These are phyloP conservation scores for Rutstroemia sp. DNA, from an alignment of 2,329 filamentous ascomycete genomes.

Conservation along the genomic window DNA sequence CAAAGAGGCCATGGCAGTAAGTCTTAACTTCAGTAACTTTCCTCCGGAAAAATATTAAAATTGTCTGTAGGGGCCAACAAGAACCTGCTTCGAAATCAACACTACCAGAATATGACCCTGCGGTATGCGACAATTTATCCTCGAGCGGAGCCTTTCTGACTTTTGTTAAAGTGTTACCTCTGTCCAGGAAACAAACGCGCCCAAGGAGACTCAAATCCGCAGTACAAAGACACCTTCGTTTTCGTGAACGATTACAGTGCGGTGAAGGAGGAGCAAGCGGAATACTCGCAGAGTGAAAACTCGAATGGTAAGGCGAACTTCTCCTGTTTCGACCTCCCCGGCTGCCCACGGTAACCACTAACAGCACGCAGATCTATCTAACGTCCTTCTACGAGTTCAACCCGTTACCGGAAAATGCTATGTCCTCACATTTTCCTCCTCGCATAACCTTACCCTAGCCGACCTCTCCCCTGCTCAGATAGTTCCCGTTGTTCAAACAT, in stretches of 20 bases:
- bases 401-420: conserved; percentile 93
- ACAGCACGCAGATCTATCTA: conserved; percentile 52
- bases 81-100: conserved; percentile 61
- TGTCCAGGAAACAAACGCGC: conserved; percentile 89
- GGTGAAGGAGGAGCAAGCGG: conserved; percentile 85
- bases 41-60: conserved; percentile 7
- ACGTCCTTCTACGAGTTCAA: conserved; percentile 71
- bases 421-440: conserved; percentile 87
- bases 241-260: conserved; percentile 98
- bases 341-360: conserved; percentile 2
- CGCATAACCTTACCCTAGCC: conserved; percentile 85
- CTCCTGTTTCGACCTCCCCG: conserved; percentile 1
- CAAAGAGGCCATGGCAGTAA: conserved; percentile 97
- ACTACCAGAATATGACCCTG: conserved; percentile 74
- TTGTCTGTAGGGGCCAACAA: conserved; percentile 60
- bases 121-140: conserved; percentile 35
- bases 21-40: conserved; percentile 27
- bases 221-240: conserved; percentile 80
- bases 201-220: conserved; percentile 76
- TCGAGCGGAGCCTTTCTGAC: conserved; percentile 12
- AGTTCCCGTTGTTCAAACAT: conserved; percentile 75
- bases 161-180: conserved; percentile 68
- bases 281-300: conserved; percentile 48
- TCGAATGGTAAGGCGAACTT: conserved; percentile 16
- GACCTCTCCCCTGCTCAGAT: conserved; percentile 76